Evolutionary conservation across 257 asterid genomes (phyloP), one percentile per base, ranked within the genome.

Genomic region (Solanum stenotomum): DNA sequence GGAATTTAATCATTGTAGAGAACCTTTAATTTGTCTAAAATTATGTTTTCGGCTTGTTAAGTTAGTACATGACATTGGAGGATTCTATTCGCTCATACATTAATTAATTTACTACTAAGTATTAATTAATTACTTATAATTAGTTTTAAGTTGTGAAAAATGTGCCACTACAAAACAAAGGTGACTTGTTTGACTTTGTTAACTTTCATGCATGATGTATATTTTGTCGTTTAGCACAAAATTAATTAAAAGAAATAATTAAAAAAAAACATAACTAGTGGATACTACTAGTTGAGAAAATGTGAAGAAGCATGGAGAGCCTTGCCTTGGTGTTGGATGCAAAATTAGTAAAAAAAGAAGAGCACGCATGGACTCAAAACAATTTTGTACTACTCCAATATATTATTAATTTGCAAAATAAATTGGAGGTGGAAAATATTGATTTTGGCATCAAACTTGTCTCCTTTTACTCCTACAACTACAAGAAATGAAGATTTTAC

Each of bases 401-500:
- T 78, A 11, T 44, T 49, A 82, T 10, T 44, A 20, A 10, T 81
- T 81, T 81, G 27, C 42, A 82, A 49, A 59, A 82, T 82, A 15
- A 49, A 82, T 49, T 16, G 20, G 12, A 18, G 29, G 42, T 29
- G 25, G 12, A 49, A 46, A 82, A 29, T 56, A 10, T 31, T 49
- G 42, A 46, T 46, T 46, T 77, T 82, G 8, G 83, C 77, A 89
- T 79, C 88, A 90, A 86, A 63, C 89, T 91, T 85, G 79, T 85
- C 87, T 61, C 37, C 77, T 85, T 63, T 18, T n/a, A 85, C 87
- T 68, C 65, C 40, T 35, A 85, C 86, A 61, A 74, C 11, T 56
- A 85, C 84, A 61, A 74, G 9, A 42, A 67, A 34, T 76, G 61
- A 13, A 70, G 85, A 63, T 76, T 22, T 85, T 25, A 79, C 25